Evolutionary conservation across 2,329 filamentous ascomycete genomes (phyloP), one percentile per base, ranked within the genome.

Genomic region (Paradendryphiella salina): DNA sequence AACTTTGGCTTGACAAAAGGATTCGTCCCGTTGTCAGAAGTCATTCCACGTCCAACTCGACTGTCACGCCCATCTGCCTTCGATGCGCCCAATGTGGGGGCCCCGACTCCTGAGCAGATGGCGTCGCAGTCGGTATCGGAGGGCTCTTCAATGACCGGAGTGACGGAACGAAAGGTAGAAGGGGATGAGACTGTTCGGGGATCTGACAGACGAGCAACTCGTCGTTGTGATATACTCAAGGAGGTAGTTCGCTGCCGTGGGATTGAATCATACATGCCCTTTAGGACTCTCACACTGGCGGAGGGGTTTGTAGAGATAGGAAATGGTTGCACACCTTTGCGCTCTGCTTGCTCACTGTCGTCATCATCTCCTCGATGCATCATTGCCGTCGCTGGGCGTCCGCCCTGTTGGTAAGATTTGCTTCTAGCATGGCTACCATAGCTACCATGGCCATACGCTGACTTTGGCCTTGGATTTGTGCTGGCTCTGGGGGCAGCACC

Each of bases 401-500:
- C 65, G 65, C 43, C 75, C 73, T 62, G 70, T 70, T 57, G 69
- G 64, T 61, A 80, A 74, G 49, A 76, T 67, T 63, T 78, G 80
- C 46, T 78, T 74, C 35, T 79, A 72, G 54, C 80, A 79, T 56
- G 68, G 15, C 53, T 47, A 36, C 31, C 80, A 79, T 56, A 67
- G 15, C 53, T 47, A 36, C 31, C 38, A 20, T 59, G 54, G 21
- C 60, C 66, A 46, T 69, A 82, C 74, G 29, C 83, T 76, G 5
- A 81, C 78, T 54, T 77, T 46, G 82, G 80, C 23, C 69, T 77
- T 35, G 38, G 26, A 73, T 52, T 73, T 63, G 75, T 71, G 17
- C 35, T 50, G 11, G 81, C 76, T 57, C 83, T 80, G 14, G 70
- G 60, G 11, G 77, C 78, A 10, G 80, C 77, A 1, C 85, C 83